Base-by-base conservation (phyloP, 805 yeast species). In the Candida broadrunensis region DNA sequence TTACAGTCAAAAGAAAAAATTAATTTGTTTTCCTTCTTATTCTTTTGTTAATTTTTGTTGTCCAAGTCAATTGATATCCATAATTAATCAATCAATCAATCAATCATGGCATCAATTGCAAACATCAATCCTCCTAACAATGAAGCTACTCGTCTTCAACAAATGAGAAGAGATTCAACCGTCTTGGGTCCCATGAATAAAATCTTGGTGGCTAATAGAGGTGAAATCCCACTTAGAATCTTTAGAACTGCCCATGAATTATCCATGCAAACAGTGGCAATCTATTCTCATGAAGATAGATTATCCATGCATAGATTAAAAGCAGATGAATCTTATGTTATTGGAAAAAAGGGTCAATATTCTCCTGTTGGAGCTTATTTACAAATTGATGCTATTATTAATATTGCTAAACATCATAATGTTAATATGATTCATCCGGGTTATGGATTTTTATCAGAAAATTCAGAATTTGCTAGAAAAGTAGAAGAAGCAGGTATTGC, bases 241-340 rank as follows among this genome's bases (percentile, higher is more conserved):
- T 91, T 91, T 70, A 80, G 99, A 70, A 84, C 97, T 27, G 99
- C 99, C 46, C 99, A 93, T 69, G 99, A 91, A 67, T 75, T 91
- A 58, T 85, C 96, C 17, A 88, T 93, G 96, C 89, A 87, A 58
- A 90, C 99, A 0, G 97, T 93, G 32, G 99, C 98, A 35, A 85
- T 91, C 59, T 91, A 89, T 66, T 89, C 97, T 26, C 95, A 91
- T 62, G 97, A 93, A 68, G 99, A 91, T 65, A 75, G 96, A 47
- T 74, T 91, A 55, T 85, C 96, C 11, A 88, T 89, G 90, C 98
- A 93, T 70, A 77, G 97, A 57, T 73, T 91, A 60, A 93, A 88
- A 68, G 93, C 96, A 12, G 96, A 88, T 61, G 96, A 88, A 68
- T 86, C 95, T 26, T 91, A 90, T 56, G 93, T 82, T 45, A 86